A percentile compares a stretch with the other conserved stretches of the same genome.
Evolutionary conservation across 2,329 filamentous ascomycete species (phyloP).

Genomic region (Penicillium sp.): DNA sequence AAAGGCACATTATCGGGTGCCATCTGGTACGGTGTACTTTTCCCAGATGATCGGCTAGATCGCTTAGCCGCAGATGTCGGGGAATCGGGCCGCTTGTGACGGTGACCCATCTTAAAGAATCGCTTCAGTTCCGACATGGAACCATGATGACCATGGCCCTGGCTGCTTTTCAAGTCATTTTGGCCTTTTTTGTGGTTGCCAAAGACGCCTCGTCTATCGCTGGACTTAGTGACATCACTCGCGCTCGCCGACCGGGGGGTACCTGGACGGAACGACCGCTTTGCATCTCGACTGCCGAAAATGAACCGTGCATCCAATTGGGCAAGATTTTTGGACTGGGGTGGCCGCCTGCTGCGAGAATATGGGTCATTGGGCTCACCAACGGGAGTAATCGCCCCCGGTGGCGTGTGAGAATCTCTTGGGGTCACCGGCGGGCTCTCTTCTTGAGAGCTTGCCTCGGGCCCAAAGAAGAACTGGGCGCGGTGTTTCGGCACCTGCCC

Average conservation of each 20-base stretch:
- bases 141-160: constrained; percentile 55
- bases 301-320: constrained; percentile 78
- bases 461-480: constrained; percentile 57
- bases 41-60: constrained; percentile 51
- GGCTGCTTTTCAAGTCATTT: constrained; percentile 45
- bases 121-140: constrained; percentile 95
- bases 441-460: constrained; percentile 57
- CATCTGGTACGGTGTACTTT: constrained; percentile 55
- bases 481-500: constrained; percentile 44
- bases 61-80: constrained; percentile 60
- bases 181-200: constrained; percentile 56
- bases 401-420: constrained; percentile 53
- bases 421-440: constrained; percentile 62
- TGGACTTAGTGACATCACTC: constrained; percentile 39
- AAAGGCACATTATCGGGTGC: constrained; percentile 66
- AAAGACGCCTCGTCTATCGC: constrained; percentile 54
- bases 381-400: constrained; percentile 72
- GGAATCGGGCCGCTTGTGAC: constrained; percentile 62
- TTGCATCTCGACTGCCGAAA: constrained; percentile 72
- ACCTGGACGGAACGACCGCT: constrained; percentile 48
- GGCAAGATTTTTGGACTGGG: constrained; percentile 63
- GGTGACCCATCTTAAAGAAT: constrained; percentile 81
- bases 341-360: constrained; percentile 72
- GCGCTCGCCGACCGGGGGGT: constrained; percentile 49
- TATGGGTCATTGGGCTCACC: constrained; percentile 84